A percentile compares a stretch with the other conserved stretches of the same genome.
These are phyloP conservation scores for Phytopythium helicoides DNA, from an alignment of 352 stramenopile species.

Conservation along the genomic window DNA sequence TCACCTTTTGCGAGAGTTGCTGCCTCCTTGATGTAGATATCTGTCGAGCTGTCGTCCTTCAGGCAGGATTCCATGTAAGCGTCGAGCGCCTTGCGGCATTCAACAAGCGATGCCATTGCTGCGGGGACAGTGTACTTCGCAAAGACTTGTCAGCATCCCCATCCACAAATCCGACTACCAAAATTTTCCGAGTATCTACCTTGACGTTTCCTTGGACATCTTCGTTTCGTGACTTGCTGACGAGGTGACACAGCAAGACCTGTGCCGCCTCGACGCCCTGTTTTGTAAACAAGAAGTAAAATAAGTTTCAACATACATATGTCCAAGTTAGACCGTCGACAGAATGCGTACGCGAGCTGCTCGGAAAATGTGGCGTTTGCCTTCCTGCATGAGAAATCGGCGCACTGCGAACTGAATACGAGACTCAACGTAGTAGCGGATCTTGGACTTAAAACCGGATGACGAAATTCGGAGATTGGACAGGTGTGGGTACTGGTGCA, in stretches of 20 bases:
- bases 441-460: conserved; percentile 35
- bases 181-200: too few relatives aligned
- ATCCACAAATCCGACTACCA: too few relatives aligned
- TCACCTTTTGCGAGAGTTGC: conserved; percentile 55
- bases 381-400: conserved; percentile 52
- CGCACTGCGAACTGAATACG: conserved; percentile 57
- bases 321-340: too few relatives aligned
- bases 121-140: conserved; percentile 63
- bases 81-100: conserved; percentile 61
- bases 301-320: too few relatives aligned
- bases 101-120: conserved; percentile 61
- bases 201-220: conserved; percentile 68
- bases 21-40: conserved; percentile 65
- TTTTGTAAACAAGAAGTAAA: too few relatives aligned
- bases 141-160: too few relatives aligned
- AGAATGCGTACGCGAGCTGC: conserved; percentile 7
- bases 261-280: conserved; percentile 49
- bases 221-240: conserved; percentile 52
- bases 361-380: conserved; percentile 44
- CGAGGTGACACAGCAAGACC: conserved; percentile 56
- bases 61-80: conserved; percentile 69
- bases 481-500: conserved; percentile 49
- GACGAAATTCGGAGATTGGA: conserved; percentile 46
- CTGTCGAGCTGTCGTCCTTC: conserved; percentile 51
- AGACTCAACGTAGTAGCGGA: conserved; percentile 48